Evolutionary conservation across 2,329 filamentous ascomycete species (phyloP).

Genomic region (Purpureocillium takamizusanense): DNA sequence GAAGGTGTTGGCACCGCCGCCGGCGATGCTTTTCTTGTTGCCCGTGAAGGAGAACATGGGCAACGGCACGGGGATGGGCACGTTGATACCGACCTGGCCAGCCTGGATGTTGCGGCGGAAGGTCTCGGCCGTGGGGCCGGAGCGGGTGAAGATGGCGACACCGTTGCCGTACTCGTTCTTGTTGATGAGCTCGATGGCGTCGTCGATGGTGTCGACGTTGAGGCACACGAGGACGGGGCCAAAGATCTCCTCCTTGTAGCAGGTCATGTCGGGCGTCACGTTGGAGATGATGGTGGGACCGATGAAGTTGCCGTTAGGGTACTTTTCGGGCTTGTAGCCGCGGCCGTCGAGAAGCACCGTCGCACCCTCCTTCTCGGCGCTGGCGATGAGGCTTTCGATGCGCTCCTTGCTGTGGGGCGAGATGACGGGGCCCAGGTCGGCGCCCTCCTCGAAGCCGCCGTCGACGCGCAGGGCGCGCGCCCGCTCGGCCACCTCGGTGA

Average conservation of each 20-base stretch:
- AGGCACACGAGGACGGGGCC: constrained; percentile 77
- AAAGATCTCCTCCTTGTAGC: constrained; percentile 81
- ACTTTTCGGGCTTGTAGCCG: constrained; percentile 65
- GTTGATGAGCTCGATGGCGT: constrained; percentile 76
- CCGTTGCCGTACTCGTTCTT: constrained; percentile 82
- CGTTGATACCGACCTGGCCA: constrained; percentile 80
- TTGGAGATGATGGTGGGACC: constrained; percentile 76
- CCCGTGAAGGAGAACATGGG: constrained; percentile 67
- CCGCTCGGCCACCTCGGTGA: constrained; percentile 66
- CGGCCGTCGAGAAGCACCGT: constrained; percentile 76
- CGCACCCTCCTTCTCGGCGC: constrained; percentile 71
- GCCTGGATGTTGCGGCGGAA: constrained; percentile 79
- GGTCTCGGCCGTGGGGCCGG: constrained; percentile 64
- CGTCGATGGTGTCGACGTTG: constrained; percentile 68
- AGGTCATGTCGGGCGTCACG: constrained; percentile 72
- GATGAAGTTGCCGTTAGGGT: constrained; percentile 79
- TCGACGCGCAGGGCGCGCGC: constrained; percentile 67
- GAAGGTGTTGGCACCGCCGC: constrained; percentile 86
- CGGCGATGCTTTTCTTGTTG: constrained; percentile 85
- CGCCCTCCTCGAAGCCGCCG: constrained; percentile 71
- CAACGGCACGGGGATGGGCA: constrained; percentile 65
- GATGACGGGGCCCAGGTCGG: constrained; percentile 77
- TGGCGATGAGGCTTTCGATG: constrained; percentile 67
- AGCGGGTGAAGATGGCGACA: constrained; percentile 74
- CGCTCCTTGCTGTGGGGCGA: constrained; percentile 68